Percentiles rank a stretch among this genome's conserved stretches.
These are phyloP conservation scores for Schizothecium vesticola DNA, from an alignment of 495 filamentous ascomycete species.

Conservation along the genomic window DNA sequence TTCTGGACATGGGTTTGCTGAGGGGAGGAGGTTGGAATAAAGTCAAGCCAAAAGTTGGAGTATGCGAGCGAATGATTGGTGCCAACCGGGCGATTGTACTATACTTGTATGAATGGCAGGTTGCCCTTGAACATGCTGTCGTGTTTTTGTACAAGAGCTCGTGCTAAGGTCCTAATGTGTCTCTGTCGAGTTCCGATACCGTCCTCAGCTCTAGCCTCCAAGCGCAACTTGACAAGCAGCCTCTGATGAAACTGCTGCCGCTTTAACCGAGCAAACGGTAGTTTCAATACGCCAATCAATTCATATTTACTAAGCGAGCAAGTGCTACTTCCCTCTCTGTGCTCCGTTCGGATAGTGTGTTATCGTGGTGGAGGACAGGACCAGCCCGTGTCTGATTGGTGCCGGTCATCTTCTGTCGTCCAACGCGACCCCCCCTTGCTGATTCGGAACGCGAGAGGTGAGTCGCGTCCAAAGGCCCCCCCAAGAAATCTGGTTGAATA, in stretches of 20 bases:
- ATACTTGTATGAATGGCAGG: neutral
- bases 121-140: neutral
- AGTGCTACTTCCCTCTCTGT: neutral
- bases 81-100: neutral
- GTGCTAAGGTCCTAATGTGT: neutral
- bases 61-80: neutral
- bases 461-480: neutral
- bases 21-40: neutral
- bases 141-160: neutral
- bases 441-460: neutral
- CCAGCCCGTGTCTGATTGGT: neutral
- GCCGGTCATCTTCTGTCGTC: neutral
- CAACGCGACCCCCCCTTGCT: neutral
- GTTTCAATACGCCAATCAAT: neutral
- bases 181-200: neutral
- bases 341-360: neutral
- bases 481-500: neutral
- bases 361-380: neutral
- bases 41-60: neutral
- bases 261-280: neutral
- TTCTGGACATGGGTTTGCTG: neutral
- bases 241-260: neutral
- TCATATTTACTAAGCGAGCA: neutral
- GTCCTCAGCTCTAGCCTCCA: neutral
- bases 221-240: neutral